phyloP scores from a whole-genome alignment of 1,284 basidiomycete species.

The Moniliophthora roreri region DNA sequence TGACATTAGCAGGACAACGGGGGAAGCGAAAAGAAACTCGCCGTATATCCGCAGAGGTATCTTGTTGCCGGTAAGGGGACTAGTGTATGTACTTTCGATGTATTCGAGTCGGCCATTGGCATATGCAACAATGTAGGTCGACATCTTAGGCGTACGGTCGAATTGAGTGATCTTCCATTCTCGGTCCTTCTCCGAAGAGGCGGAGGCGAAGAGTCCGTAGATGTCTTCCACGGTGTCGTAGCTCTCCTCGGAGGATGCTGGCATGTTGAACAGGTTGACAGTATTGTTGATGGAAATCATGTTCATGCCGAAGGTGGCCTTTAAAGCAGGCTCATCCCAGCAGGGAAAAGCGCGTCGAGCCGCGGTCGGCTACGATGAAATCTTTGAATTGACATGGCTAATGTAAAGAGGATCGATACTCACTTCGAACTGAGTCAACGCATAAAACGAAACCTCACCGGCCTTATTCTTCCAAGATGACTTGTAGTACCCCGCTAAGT shows the following conservation, averaged over 20 bases:
- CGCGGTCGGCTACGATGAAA: slow-evolving; percentile 63
- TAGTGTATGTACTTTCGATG: slow-evolving; percentile 66
- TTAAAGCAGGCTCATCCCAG: slow-evolving; percentile 86
- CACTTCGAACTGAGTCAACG: slow-evolving; percentile 67
- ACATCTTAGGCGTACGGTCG: slow-evolving; percentile 67
- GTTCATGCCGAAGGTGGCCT: slow-evolving; percentile 72
- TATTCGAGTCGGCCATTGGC: slow-evolving; percentile 73
- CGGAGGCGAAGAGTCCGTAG: slow-evolving; percentile 28
- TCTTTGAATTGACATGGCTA: background rate
- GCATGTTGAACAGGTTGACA: slow-evolving; percentile 75
- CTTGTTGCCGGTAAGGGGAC: slow-evolving; percentile 61
- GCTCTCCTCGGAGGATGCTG: slow-evolving; percentile 42
- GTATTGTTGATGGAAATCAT: slow-evolving; percentile 68
- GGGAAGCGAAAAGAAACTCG: slow-evolving; percentile 19
- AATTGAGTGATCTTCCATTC: slow-evolving; percentile 69
- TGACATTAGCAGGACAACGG: background rate
- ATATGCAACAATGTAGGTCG: slow-evolving; percentile 80
- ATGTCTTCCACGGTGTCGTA: slow-evolving; percentile 29
- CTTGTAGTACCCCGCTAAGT: slow-evolving; percentile 59
- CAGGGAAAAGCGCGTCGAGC: slow-evolving; percentile 70
- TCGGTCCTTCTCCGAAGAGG: slow-evolving; percentile 21
- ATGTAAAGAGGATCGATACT: background rate
- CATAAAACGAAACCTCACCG: slow-evolving; percentile 48
- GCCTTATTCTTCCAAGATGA: slow-evolving; percentile 37
- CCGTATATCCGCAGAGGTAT: slow-evolving; percentile 75